These are phyloP conservation scores for Dictyostelium intermedium DNA, from an alignment of 78 protist genomes.

Conservation along the genomic window DNA sequence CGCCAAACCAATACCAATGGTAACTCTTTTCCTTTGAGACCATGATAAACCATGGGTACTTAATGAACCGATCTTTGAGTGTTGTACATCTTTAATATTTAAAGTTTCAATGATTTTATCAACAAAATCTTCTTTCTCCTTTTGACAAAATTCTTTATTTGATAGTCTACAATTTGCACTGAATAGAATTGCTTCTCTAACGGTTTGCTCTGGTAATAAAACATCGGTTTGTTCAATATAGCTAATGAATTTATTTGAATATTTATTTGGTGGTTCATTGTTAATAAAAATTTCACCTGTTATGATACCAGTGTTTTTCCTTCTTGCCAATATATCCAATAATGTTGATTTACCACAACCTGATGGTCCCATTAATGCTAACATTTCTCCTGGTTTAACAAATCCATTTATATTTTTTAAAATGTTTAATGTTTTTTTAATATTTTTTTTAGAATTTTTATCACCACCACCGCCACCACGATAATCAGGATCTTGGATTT, in stretches of 20 bases:
- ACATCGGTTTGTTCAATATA: constrained; percentile 45
- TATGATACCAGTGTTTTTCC: constrained; percentile 33
- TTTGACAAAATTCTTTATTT: background rate
- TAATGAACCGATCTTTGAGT: background rate
- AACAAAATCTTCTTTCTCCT: background rate
- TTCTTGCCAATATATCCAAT: constrained; percentile 41
- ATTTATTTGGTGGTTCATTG: background rate
- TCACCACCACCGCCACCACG: background rate
- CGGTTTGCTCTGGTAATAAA: constrained; percentile 1
- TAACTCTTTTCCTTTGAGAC: constrained; percentile 73
- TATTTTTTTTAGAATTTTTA: background rate
- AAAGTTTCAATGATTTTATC: background rate
- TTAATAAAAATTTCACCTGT: constrained; percentile 44
- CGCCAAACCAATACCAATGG: constrained; percentile 75
- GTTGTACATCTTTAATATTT: background rate
- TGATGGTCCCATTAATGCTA: constrained; percentile 82
- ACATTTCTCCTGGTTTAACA: constrained; percentile 58
- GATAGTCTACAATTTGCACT: constrained; percentile 7
- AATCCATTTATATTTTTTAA: constrained; percentile 25
- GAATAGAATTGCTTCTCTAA: constrained; percentile 30
- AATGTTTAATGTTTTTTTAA: background rate
- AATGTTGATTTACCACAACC: constrained; percentile 65
- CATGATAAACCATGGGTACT: constrained; percentile 43
- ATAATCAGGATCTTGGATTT: background rate
- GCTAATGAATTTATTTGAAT: background rate